Conservation (phyloP, 2,329 filamentous ascomycete species). For the Trichophyton equinum region DNA sequence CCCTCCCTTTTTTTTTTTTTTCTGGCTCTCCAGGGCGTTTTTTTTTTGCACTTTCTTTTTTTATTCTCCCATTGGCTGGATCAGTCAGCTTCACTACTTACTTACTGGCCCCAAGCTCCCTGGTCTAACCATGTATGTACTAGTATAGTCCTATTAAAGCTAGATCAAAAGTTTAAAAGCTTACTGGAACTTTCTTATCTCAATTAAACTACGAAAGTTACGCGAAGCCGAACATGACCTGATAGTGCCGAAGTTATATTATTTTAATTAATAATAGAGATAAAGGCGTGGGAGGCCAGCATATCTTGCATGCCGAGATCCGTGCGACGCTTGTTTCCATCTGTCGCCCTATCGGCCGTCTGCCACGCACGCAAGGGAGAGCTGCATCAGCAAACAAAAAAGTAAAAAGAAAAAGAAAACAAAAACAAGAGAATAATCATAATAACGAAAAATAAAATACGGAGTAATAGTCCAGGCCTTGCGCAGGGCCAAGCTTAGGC, state of each 20-base stretch:
- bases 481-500: neutral
- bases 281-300: neutral
- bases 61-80: neutral
- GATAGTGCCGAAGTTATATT: too few species aligned
- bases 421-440: neutral
- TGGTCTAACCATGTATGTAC: neutral
- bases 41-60: neutral
- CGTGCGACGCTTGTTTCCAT: neutral
- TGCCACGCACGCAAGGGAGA: neutral
- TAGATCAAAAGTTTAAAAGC: too few species aligned
- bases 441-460: too few species aligned
- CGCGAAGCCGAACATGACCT: neutral
- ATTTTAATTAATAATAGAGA: too few species aligned
- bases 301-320: constrained; percentile 2
- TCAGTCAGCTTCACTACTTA: too few species aligned
- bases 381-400: neutral
- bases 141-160: too few species aligned
- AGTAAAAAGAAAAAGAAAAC: too few species aligned
- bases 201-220: neutral
- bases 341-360: neutral
- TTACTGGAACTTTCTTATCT: neutral
- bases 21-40: neutral
- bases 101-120: too few species aligned
- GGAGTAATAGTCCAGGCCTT: neutral
- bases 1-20: neutral